phyloP scores from a whole-genome alignment of 2,329 filamentous ascomycete genomes.

The Apiospora phragmitis region DNA sequence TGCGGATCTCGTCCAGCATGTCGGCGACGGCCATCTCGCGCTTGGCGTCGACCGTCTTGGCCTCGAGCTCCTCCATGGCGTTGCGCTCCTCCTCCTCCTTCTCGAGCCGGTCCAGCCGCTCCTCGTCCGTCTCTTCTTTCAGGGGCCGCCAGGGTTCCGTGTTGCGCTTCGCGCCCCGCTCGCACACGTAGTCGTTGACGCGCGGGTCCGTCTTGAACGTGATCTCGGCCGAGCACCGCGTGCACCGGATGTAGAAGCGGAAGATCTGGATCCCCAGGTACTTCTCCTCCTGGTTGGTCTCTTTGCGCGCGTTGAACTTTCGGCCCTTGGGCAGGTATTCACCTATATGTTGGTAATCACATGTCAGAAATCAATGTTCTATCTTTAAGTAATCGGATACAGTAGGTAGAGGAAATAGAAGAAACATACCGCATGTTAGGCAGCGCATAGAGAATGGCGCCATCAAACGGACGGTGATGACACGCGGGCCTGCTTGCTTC shows the following conservation, averaged over 20 bases:
- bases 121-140: constrained; percentile 85
- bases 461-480: constrained; percentile 89
- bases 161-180: constrained; percentile 85
- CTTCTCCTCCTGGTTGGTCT: constrained; percentile 82
- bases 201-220: constrained; percentile 94
- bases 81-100: constrained; percentile 77
- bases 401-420: not conserved
- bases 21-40: constrained; percentile 96
- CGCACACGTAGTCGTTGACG: constrained; percentile 76
- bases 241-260: constrained; percentile 89
- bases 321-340: constrained; percentile 91
- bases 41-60: constrained; percentile 90
- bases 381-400: not conserved
- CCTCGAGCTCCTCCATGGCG: constrained; percentile 93
- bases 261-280: constrained; percentile 88
- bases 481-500: constrained; percentile 74
- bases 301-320: constrained; percentile 95
- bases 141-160: constrained; percentile 84
- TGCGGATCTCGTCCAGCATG: constrained; percentile 91
- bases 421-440: constrained; percentile 40
- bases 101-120: constrained; percentile 82
- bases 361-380: not conserved
- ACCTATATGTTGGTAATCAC: not conserved
- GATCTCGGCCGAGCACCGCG: constrained; percentile 81
- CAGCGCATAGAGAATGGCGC: constrained; percentile 67